phyloP scores from a whole-genome alignment of 2,329 filamentous ascomycete genomes.

The Xylaria arbuscula region DNA sequence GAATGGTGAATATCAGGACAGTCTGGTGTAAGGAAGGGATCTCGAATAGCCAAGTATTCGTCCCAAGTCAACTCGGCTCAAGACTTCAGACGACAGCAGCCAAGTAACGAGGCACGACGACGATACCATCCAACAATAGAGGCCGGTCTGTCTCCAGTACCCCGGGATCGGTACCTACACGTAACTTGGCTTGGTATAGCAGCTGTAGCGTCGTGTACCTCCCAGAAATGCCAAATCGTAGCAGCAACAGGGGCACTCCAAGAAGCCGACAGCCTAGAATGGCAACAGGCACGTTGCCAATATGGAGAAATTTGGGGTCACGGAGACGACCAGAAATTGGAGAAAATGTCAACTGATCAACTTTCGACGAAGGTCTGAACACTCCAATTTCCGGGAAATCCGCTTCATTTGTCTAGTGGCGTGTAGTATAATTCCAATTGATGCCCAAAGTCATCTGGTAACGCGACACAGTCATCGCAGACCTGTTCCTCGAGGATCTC shows the following conservation, averaged over 20 bases:
- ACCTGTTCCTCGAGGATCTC: slow-evolving; percentile 13
- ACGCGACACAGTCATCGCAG: slow-evolving; percentile 36
- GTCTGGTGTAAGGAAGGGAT: not conserved
- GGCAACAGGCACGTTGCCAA: slow-evolving; percentile 35
- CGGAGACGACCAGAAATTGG: slow-evolving; percentile 32
- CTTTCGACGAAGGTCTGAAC: slow-evolving; percentile 33
- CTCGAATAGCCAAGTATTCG: slow-evolving; percentile 1
- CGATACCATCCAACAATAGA: slow-evolving; percentile 10
- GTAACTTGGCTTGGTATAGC: slow-evolving; percentile 4
- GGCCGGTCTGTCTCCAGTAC: not conserved
- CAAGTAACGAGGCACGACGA: too few species aligned
- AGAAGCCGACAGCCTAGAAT: slow-evolving; percentile 38
- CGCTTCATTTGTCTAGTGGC: slow-evolving; percentile 32
- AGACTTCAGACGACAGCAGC: slow-evolving; percentile 12
- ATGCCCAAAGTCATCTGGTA: slow-evolving; percentile 24
- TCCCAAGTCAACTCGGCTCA: slow-evolving; percentile 13
- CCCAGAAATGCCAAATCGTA: not conserved
- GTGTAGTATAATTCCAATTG: slow-evolving; percentile 25
- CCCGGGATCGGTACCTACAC: slow-evolving; percentile 21
- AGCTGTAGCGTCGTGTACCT: not conserved
- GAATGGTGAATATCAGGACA: not conserved
- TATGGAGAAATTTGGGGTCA: slow-evolving; percentile 35
- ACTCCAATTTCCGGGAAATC: slow-evolving; percentile 40
- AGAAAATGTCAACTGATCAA: slow-evolving; percentile 39
- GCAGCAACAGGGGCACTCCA: slow-evolving; percentile 29